A percentile compares a stretch with the other conserved stretches of the same genome.
Evolutionary conservation across 306 rosid species (phyloP).

Genomic region (Pyrus betulifolia): DNA sequence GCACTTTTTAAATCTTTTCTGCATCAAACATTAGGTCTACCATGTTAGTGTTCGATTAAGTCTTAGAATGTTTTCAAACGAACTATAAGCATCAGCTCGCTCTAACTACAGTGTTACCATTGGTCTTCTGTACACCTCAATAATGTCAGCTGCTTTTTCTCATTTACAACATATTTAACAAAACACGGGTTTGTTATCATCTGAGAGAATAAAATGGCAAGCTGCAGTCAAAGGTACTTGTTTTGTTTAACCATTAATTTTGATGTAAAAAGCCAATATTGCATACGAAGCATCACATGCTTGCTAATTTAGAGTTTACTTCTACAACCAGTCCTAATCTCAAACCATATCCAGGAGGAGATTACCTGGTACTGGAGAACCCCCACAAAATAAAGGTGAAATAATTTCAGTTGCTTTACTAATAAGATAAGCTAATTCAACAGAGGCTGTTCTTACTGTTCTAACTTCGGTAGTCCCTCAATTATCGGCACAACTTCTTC

Average conservation of each 20-base stretch:
- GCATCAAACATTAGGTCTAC: not conserved
- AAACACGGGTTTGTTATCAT: not conserved
- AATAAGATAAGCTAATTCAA: not conserved
- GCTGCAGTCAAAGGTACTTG: not conserved
- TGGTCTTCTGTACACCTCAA: not conserved
- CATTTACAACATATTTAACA: not conserved
- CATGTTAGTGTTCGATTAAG: not conserved
- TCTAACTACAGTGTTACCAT: not conserved
- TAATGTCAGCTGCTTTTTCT: not conserved
- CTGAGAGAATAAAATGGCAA: not conserved
- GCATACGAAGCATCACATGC: not conserved
- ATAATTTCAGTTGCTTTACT: not conserved
- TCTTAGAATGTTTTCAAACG: not conserved
- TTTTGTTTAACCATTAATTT: not conserved
- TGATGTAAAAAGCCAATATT: not conserved
- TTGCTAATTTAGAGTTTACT: not conserved
- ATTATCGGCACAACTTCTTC: slow-evolving; percentile 76
- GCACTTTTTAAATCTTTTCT: not conserved
- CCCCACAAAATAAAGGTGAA: not conserved
- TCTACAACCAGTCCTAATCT: not conserved
- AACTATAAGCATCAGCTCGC: not conserved
- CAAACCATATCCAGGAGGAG: not conserved
- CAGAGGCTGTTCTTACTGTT: slow-evolving; percentile 54
- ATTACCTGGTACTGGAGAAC: not conserved
- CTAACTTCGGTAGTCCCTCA: slow-evolving; percentile 79